Evolutionary conservation across 441 rosid species (phyloP).

Genomic region (Pelargonium fulgidum): DNA sequence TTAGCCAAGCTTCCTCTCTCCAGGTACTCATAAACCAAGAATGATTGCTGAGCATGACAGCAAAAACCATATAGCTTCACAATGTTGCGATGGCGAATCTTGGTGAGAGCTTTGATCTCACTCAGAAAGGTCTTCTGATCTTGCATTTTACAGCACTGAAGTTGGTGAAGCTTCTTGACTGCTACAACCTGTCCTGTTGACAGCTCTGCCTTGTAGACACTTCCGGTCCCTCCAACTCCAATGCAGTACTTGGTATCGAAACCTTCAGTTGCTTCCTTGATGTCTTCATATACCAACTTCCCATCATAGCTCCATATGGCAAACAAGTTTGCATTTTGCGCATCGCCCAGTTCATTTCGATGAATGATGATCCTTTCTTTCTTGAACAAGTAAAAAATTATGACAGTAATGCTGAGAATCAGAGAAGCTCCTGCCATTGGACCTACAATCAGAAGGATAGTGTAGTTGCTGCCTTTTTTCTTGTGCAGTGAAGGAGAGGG

Average conservation of each 20-base stretch:
- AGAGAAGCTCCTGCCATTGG: slow-evolving; percentile 17
- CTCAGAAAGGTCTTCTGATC: slow-evolving; percentile 23
- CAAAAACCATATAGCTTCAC: slow-evolving; percentile 40
- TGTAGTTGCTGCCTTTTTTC: background rate
- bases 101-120: slow-evolving; percentile 32
- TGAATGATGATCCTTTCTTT: background rate
- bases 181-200: slow-evolving; percentile 26
- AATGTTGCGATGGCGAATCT: slow-evolving; percentile 38
- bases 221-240: slow-evolving; percentile 34
- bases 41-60: slow-evolving; percentile 23
- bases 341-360: background rate
- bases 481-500: slow-evolving; percentile 3
- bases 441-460: slow-evolving; percentile 12
- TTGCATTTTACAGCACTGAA: slow-evolving; percentile 15
- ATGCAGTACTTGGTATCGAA: slow-evolving; percentile 30
- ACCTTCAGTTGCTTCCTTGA: slow-evolving; percentile 25
- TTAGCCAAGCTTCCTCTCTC: slow-evolving; percentile 35
- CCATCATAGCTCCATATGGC: slow-evolving; percentile 28
- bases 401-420: background rate
- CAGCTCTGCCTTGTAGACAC: slow-evolving; percentile 33
- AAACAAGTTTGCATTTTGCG: slow-evolving; percentile 8
- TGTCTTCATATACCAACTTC: slow-evolving; percentile 25
- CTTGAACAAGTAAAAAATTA: background rate
- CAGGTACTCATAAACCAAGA: slow-evolving; percentile 35
- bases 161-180: slow-evolving; percentile 26